A percentile compares a stretch with the other conserved stretches of the same genome.
Evolutionary conservation across 441 rosid genomes (phyloP).

Genomic region (Croton laevigatus): DNA sequence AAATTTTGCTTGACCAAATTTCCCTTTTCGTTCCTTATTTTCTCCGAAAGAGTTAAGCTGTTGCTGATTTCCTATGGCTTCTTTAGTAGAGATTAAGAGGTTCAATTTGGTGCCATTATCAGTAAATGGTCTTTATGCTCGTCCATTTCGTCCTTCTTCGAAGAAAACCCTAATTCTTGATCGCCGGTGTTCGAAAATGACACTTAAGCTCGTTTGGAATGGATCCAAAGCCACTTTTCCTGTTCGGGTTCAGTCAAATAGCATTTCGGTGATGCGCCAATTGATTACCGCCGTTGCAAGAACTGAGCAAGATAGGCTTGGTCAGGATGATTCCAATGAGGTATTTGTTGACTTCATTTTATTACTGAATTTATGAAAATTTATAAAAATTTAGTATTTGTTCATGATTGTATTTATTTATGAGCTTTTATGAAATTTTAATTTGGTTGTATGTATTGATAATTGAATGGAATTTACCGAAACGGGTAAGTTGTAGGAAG

Average conservation of each 20-base stretch:
- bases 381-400: background rate
- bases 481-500: slow-evolving; percentile 52
- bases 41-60: too few species aligned
- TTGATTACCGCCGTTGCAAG: slow-evolving; percentile 45
- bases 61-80: slow-evolving; percentile 41
- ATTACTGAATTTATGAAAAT: background rate
- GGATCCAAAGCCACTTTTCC: slow-evolving; percentile 30
- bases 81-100: slow-evolving; percentile 39
- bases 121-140: slow-evolving; percentile 34
- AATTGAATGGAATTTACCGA: slow-evolving; percentile 26
- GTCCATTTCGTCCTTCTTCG: slow-evolving; percentile 43
- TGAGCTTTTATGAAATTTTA: background rate
- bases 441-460: background rate
- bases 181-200: slow-evolving; percentile 29
- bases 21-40: background rate
- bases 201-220: slow-evolving; percentile 31
- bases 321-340: slow-evolving; percentile 40
- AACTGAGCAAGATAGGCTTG: slow-evolving; percentile 46
- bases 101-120: slow-evolving; percentile 39
- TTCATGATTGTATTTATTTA: background rate
- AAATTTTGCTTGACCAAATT: background rate
- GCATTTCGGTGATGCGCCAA: slow-evolving; percentile 34
- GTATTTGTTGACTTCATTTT: slow-evolving; percentile 16
- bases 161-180: slow-evolving; percentile 35
- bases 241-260: slow-evolving; percentile 22